Evolutionary conservation across 805 yeast genomes (phyloP).

Genomic region (Wickerhamomyces xylosicus): DNA sequence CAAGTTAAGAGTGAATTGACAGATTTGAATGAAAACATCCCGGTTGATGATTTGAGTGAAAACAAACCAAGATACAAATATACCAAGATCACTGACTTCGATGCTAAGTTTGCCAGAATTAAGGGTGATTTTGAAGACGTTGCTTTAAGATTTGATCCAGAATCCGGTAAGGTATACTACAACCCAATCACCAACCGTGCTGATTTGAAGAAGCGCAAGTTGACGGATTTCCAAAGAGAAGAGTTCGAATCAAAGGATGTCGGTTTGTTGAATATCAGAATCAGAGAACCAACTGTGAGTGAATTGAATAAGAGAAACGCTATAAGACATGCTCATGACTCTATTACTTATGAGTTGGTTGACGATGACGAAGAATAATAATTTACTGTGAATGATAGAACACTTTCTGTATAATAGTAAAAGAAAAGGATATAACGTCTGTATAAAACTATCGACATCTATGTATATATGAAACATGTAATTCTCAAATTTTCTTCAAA

Average conservation of each 20-base stretch:
- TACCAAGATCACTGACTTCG: conserved; percentile 68
- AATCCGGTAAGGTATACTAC: conserved; percentile 54
- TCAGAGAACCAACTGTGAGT: conserved; percentile 64
- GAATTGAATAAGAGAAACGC: conserved; percentile 64
- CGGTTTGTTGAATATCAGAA: conserved; percentile 49
- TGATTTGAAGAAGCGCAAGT: conserved; percentile 78
- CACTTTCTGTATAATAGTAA: neutral
- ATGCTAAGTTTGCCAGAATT: conserved; percentile 38
- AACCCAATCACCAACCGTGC: conserved; percentile 70
- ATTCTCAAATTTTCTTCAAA: no score
- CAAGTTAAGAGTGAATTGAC: conserved; percentile 31
- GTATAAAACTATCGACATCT: no score
- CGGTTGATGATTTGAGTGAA: conserved; percentile 23
- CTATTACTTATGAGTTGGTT: conserved; percentile 46
- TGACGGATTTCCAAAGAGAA: conserved; percentile 38
- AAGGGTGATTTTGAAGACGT: conserved; percentile 37
- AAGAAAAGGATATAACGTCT: no score
- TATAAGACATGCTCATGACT: conserved; percentile 61
- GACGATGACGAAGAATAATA: conserved; percentile 21
- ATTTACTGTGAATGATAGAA: no score
- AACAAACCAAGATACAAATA: conserved; percentile 36
- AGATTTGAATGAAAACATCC: conserved; percentile 38
- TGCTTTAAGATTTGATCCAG: conserved; percentile 47
- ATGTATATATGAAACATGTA: no score
- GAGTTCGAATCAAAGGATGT: conserved; percentile 45